These are phyloP conservation scores for Triticum monococcum DNA, from an alignment of 176 grass and related monocot species.

Conservation along the genomic window DNA sequence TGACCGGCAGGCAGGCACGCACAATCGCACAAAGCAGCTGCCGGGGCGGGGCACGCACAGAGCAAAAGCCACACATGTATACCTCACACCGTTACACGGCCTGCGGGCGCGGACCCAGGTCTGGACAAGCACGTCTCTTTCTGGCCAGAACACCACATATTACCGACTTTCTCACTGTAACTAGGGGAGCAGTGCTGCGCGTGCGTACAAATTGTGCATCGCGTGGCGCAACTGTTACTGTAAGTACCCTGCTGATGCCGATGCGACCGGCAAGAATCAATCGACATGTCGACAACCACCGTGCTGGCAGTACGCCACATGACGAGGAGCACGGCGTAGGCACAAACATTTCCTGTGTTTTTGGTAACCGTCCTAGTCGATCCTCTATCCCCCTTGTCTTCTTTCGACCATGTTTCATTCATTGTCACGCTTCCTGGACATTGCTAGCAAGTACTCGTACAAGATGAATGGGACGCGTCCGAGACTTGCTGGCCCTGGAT, in stretches of 20 bases:
- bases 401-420: not conserved
- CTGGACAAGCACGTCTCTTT: too few relatives aligned
- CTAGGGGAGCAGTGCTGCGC: not conserved
- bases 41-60: not conserved
- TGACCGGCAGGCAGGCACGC: not conserved
- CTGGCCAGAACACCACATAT: too few relatives aligned
- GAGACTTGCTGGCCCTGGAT: not conserved
- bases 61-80: not conserved
- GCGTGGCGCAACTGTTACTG: not conserved
- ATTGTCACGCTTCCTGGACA: not conserved
- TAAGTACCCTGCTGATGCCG: not conserved
- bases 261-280: not conserved
- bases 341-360: not conserved
- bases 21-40: not conserved
- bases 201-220: not conserved
- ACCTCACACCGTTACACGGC: not conserved
- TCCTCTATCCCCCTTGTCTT: not conserved
- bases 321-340: not conserved
- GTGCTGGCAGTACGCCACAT: not conserved
- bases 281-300: too few relatives aligned
- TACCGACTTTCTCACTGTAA: not conserved
- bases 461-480: not conserved
- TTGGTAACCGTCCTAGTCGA: not conserved
- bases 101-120: not conserved
- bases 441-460: not conserved